phyloP scores from a whole-genome alignment of 208 protist species.

The Herpetomonas muscarum region DNA sequence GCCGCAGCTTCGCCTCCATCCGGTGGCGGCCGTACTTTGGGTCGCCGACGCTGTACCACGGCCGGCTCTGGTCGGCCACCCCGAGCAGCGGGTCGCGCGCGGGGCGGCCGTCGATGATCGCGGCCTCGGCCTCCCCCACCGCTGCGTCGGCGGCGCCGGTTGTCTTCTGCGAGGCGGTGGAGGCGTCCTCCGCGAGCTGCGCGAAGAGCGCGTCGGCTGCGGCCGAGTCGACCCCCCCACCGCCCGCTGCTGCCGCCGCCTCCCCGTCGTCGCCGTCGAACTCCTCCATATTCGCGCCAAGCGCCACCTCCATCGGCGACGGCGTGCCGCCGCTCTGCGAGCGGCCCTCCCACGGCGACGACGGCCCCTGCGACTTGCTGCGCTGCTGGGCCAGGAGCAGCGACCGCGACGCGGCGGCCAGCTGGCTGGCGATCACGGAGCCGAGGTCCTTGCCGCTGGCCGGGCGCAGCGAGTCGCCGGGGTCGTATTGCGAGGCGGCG shows the following conservation, averaged over 20 bases:
- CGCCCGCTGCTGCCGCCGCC: background rate
- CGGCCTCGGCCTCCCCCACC: no score
- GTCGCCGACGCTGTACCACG: slow-evolving; percentile 30
- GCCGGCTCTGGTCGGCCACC: no score
- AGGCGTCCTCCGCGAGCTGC: background rate
- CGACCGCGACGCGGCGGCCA: background rate
- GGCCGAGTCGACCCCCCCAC: background rate
- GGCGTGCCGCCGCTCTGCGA: no score
- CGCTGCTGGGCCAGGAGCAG: background rate
- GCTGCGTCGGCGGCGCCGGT: no score
- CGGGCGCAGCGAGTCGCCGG: background rate
- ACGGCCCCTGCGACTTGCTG: background rate
- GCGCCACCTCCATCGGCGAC: no score
- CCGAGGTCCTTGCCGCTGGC: background rate
- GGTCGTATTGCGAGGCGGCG: background rate
- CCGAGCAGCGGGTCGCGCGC: no score
- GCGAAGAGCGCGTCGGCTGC: background rate
- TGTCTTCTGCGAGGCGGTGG: no score
- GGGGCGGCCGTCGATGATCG: no score
- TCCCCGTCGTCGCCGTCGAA: background rate
- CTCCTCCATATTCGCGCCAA: no score
- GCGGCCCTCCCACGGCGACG: no score
- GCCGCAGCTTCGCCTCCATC: slow-evolving; percentile 23
- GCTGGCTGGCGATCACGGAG: background rate
- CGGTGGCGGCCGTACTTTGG: slow-evolving; percentile 13